Percentiles rank a stretch among this genome's conserved stretches.
phyloP scores from a whole-genome alignment of 805 yeast genomes.

The Yarrowia porcina region DNA sequence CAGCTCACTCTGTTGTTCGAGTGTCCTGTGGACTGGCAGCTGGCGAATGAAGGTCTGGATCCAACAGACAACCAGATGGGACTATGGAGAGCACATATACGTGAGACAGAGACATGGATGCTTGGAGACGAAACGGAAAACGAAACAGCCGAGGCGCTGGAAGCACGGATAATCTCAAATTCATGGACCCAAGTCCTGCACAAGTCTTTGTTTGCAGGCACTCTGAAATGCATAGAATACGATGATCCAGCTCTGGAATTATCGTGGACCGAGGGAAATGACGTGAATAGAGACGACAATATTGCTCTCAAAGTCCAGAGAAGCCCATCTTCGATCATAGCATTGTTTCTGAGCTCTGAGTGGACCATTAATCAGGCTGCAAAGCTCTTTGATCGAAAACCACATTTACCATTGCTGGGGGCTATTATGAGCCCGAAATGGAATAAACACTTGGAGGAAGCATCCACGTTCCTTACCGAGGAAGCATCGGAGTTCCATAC shows the following conservation, averaged over 20 bases:
- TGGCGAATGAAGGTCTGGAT: not conserved
- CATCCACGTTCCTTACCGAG: not conserved
- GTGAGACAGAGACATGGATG: not conserved
- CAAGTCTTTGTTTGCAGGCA: constrained; percentile 9
- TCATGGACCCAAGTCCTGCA: not conserved
- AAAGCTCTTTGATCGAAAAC: not conserved
- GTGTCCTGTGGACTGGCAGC: constrained; percentile 18
- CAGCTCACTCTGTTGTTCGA: constrained; percentile 3
- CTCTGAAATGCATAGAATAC: constrained; percentile 20
- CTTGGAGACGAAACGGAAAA: not conserved
- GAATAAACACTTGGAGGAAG: not conserved
- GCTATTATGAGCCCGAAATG: not conserved
- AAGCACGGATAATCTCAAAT: not conserved
- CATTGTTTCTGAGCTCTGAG: not conserved
- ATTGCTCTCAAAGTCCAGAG: constrained; percentile 1
- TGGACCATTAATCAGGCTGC: constrained; percentile 1
- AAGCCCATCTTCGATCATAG: not conserved
- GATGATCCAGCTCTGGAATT: constrained; percentile 1
- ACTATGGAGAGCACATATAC: not conserved
- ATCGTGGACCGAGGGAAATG: not conserved
- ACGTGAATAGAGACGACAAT: not conserved
- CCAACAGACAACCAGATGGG: not conserved
- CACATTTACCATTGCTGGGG: not conserved
- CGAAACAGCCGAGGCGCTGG: not conserved
- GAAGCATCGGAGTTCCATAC: too few species aligned